phyloP scores from a whole-genome alignment of 1,139 yeast genomes.

The Candida dubliniensis region DNA sequence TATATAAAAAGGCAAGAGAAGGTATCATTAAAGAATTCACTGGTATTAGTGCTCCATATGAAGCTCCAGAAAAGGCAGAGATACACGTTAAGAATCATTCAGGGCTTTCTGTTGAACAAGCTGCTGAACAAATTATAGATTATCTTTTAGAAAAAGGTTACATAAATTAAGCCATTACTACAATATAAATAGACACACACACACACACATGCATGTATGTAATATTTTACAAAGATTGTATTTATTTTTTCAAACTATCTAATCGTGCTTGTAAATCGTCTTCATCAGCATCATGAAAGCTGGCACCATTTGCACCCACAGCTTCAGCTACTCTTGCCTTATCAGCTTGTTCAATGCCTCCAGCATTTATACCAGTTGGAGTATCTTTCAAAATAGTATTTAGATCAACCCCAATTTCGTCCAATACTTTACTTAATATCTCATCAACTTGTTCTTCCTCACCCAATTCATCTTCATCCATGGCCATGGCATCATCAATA shows the following conservation, averaged over 20 bases:
- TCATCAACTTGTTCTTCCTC: slow-evolving; percentile 92
- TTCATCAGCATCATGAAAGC: slow-evolving; percentile 51
- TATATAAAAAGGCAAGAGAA: slow-evolving; percentile 93
- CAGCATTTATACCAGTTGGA: slow-evolving; percentile 52
- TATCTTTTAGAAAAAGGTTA: slow-evolving; percentile 62
- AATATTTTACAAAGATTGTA: not conserved
- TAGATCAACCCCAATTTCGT: slow-evolving; percentile 92
- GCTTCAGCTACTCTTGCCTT: slow-evolving; percentile 51
- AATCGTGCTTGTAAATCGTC: slow-evolving; percentile 89
- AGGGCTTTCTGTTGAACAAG: slow-evolving; percentile 70
- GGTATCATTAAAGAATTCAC: slow-evolving; percentile 94
- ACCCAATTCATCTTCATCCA: slow-evolving; percentile 62
- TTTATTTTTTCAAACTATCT: slow-evolving; percentile 69
- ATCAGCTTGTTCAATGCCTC: slow-evolving; percentile 26
- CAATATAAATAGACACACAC: not conserved
- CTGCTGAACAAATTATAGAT: slow-evolving; percentile 69
- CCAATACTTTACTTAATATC: slow-evolving; percentile 85
- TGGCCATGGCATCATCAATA: slow-evolving; percentile 92
- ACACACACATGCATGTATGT: not conserved
- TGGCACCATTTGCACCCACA: slow-evolving; percentile 22
- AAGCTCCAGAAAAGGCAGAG: slow-evolving; percentile 85
- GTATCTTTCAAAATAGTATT: slow-evolving; percentile 66
- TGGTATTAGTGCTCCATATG: slow-evolving; percentile 94
- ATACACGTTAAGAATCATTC: slow-evolving; percentile 72
- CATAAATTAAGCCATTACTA: slow-evolving; percentile 20